Conservation (phyloP, 306 rosid genomes). For the Cucumis melo region DNA sequence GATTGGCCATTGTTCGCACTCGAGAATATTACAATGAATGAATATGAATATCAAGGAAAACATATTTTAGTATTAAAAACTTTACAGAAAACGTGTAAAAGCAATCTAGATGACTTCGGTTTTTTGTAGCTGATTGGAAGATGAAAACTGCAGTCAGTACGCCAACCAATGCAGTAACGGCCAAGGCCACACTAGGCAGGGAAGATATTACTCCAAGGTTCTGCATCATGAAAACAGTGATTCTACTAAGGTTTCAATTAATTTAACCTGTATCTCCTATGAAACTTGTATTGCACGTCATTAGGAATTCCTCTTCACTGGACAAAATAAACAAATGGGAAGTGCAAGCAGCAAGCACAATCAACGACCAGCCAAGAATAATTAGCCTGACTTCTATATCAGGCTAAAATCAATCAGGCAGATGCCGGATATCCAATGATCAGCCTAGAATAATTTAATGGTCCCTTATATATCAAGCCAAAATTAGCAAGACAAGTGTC, state of each 20-base stretch:
- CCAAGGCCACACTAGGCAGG: conserved; percentile 77
- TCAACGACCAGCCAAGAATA: background rate
- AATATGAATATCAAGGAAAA: conserved; percentile 12
- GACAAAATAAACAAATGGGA: background rate
- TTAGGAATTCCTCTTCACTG: background rate
- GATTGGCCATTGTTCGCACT: conserved; percentile 14
- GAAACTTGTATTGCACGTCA: background rate
- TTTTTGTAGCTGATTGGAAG: conserved; percentile 85
- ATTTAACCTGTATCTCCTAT: background rate
- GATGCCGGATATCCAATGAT: background rate
- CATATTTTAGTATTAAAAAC: conserved; percentile 8
- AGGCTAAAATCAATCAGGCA: background rate
- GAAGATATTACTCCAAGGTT: conserved; percentile 66
- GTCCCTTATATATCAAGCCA: background rate
- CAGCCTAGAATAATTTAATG: background rate
- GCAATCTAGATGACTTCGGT: conserved; percentile 12
- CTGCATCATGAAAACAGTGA: conserved; percentile 26
- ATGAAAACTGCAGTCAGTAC: conserved; percentile 71
- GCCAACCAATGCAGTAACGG: conserved; percentile 72
- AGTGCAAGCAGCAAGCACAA: background rate
- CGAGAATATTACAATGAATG: conserved; percentile 17
- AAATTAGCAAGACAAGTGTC: background rate
- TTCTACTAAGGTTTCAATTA: background rate
- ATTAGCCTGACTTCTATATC: background rate
- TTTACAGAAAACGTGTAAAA: background rate